Evolutionary conservation across 2,329 filamentous ascomycete genomes (phyloP), one percentile per base, ranked within the genome.

Genomic region (Colletotrichum aenigma): DNA sequence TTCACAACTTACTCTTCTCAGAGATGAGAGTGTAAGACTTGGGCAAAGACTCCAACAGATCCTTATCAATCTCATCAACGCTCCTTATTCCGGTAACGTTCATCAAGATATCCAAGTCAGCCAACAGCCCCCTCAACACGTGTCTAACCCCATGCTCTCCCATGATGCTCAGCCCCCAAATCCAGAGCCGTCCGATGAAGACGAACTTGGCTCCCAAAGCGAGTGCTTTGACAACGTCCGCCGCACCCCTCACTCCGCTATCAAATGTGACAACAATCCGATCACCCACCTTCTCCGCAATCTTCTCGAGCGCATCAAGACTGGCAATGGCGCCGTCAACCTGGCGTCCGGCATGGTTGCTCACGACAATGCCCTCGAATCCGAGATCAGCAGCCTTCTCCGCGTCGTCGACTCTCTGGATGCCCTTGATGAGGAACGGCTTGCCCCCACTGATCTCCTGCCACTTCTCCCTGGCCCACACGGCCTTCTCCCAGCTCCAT

Each of bases 401-500:
- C 24, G 91, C 91, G 81, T 93, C 92, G 2, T 83, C 83, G 0
- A 91, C 89, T 75, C 86, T 88, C 83, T 93, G 91, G n/a, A 93
- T 91, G 0, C 91, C 91, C 81, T 93, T 93, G 72, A 93, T 82
- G 6, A 86, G 87, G 78, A 93, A 92, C 3, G 91, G 91, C 76
- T 89, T 88, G 1, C 90, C 91, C 1, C 88, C 89, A n/a, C 86
- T 89, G 66, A 93, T 86, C 75, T 87, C 83, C 80, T 89, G 91
- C 91, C 91, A 93, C 60, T 89, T 86, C 79, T 89, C 85, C 75
- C 91, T 90, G 61, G 92, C 81, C 90, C 91, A 93, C 4, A 87
- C 87, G 28, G 92, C 87, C 78, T 92, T 92, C 65, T 92, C 90
- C 92, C 91, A 94, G n/a, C 85, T 88, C 81, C 89, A 90, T 7